These are phyloP conservation scores for Stephanodiscus minutulus DNA, from an alignment of 108 stramenopile genomes.

Conservation along the genomic window DNA sequence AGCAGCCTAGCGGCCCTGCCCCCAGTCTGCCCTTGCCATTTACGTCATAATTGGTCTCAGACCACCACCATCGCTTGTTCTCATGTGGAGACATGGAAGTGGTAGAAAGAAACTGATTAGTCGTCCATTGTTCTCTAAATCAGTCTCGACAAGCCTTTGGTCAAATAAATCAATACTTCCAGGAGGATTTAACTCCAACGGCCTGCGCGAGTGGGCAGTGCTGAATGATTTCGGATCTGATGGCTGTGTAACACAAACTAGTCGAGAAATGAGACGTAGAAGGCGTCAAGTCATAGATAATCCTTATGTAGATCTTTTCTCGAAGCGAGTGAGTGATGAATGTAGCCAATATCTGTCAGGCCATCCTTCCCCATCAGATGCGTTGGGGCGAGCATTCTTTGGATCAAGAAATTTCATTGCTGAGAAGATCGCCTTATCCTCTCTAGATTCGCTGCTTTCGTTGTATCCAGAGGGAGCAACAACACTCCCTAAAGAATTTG, in stretches of 20 bases:
- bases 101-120: not conserved
- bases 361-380: slow-evolving; percentile 37
- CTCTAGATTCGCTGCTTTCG: slow-evolving; percentile 12
- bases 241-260: slow-evolving; percentile 6
- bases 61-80: not conserved
- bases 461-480: slow-evolving; percentile 18
- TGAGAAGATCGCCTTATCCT: slow-evolving; percentile 28
- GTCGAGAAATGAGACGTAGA: slow-evolving; percentile 27
- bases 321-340: slow-evolving; percentile 30
- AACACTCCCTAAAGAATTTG: slow-evolving; percentile 24
- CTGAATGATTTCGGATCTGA: slow-evolving; percentile 36
- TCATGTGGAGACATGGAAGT: not conserved
- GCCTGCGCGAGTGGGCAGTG: slow-evolving; percentile 30
- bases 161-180: slow-evolving; percentile 25
- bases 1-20: too few species aligned
- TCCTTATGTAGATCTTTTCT: slow-evolving; percentile 48
- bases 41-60: too few species aligned
- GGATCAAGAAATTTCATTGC: slow-evolving; percentile 40
- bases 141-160: not conserved
- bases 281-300: slow-evolving; percentile 26
- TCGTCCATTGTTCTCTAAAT: not conserved
- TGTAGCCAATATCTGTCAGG: slow-evolving; percentile 24
- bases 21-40: too few species aligned
- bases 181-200: slow-evolving; percentile 42
- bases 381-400: slow-evolving; percentile 44